phyloP scores from a whole-genome alignment of 371 early-diverging fungal species.

The Mortierella sp. region DNA sequence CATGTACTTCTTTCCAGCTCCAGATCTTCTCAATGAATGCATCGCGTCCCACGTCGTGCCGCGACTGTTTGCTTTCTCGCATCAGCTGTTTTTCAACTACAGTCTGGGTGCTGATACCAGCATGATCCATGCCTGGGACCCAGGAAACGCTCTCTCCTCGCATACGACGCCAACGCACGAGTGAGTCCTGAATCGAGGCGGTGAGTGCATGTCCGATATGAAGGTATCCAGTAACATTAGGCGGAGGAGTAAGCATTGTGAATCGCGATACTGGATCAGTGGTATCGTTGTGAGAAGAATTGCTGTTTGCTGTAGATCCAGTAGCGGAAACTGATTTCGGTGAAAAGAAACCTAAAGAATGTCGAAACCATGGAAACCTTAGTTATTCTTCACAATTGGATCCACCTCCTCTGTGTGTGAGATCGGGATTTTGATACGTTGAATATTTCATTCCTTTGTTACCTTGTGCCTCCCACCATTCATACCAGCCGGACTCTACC shows the following conservation, averaged over 20 bases:
- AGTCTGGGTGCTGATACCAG: constrained; percentile 97
- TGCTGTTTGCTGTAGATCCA: constrained; percentile 8
- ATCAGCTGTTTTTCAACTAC: constrained; percentile 94
- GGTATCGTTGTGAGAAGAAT: constrained; percentile 14
- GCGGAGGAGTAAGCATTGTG: constrained; percentile 94
- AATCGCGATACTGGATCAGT: constrained; percentile 40
- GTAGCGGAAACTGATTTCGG: constrained; percentile 16
- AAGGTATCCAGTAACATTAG: constrained; percentile 97
- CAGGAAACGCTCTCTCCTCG: constrained; percentile 85
- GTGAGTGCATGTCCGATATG: constrained; percentile 98
- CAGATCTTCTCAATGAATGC: constrained; percentile 88
- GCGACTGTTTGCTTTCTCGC: constrained; percentile 68
- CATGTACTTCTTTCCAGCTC: constrained; percentile 86
- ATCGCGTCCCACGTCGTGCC: constrained; percentile 83
- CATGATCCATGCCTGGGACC: constrained; percentile 98
- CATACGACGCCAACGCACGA: constrained; percentile 93
- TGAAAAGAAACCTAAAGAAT: constrained; percentile 39
- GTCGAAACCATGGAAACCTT: not conserved
- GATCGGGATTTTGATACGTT: not conserved
- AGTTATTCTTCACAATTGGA: not conserved
- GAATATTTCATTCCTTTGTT: constrained; percentile 56
- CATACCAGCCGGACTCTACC: constrained; percentile 79
- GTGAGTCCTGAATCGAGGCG: constrained; percentile 87
- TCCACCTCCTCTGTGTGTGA: not conserved
- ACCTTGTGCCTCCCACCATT: constrained; percentile 78